Percentiles rank a stretch among this genome's conserved stretches.
Evolutionary conservation across 2,329 filamentous ascomycete species (phyloP).

Genomic region (Botrytis fragariae): DNA sequence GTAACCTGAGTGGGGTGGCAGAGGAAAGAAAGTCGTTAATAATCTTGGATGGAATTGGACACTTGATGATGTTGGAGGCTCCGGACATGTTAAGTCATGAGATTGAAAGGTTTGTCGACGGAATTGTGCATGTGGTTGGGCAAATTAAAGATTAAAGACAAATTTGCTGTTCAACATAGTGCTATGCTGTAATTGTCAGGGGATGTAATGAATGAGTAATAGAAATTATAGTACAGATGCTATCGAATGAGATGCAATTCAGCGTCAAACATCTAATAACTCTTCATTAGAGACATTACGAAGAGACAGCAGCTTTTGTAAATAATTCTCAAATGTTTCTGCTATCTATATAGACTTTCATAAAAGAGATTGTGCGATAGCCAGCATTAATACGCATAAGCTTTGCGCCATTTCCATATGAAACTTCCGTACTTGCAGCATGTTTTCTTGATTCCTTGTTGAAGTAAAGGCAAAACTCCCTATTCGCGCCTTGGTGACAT

Average conservation of each 20-base stretch:
- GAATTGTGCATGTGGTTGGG: neutral
- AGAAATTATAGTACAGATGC: neutral
- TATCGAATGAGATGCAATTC: neutral
- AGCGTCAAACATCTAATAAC: neutral
- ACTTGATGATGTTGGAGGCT: conserved; percentile 27
- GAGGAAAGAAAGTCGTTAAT: conserved; percentile 21
- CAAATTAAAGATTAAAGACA: neutral
- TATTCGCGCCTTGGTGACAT: neutral
- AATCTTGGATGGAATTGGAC: conserved; percentile 24
- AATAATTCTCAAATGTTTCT: neutral
- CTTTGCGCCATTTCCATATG: neutral
- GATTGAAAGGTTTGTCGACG: conserved; percentile 1
- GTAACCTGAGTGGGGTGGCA: conserved; percentile 22
- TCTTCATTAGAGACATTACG: neutral
- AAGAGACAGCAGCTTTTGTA: too few species aligned
- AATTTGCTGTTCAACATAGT: neutral
- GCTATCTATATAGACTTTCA: neutral
- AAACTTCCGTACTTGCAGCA: neutral
- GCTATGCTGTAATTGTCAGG: neutral
- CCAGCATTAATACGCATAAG: neutral
- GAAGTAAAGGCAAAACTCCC: neutral
- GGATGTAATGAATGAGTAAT: neutral
- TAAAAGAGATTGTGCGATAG: neutral
- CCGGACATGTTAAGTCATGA: conserved; percentile 15
- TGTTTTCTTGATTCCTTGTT: neutral